Conservation (phyloP, 768 basidiomycete species). For the Rhizopogon vinicolor region DNA sequence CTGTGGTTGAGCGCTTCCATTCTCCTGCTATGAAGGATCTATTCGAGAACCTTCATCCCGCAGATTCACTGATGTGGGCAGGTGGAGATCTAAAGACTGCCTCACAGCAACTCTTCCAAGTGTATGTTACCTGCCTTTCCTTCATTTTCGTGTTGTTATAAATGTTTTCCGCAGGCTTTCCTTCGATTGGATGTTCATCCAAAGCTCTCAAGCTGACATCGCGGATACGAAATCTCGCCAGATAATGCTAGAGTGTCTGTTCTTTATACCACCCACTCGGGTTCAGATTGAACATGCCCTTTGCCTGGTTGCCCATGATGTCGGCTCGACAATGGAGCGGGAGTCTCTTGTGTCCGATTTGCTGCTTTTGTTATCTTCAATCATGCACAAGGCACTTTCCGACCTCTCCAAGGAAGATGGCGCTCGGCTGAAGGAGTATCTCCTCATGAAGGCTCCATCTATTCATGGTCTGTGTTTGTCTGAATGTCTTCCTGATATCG, state of each 20-base stretch:
- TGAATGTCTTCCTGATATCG: slow-evolving; percentile 13
- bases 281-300: slow-evolving; percentile 32
- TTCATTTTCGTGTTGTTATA: neutral
- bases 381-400: slow-evolving; percentile 26
- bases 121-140: neutral
- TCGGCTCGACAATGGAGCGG: slow-evolving; percentile 16
- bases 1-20: slow-evolving; percentile 37
- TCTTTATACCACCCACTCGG: slow-evolving; percentile 17
- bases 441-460: slow-evolving; percentile 29
- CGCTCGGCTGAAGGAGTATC: slow-evolving; percentile 32
- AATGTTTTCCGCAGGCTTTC: slow-evolving; percentile 10
- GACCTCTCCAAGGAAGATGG: slow-evolving; percentile 27
- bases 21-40: slow-evolving; percentile 38
- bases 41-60: slow-evolving; percentile 40
- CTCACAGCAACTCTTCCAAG: neutral
- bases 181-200: slow-evolving; percentile 46
- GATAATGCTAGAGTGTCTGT: slow-evolving; percentile 33
- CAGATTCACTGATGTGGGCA: slow-evolving; percentile 37
- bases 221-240: slow-evolving; percentile 17
- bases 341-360: slow-evolving; percentile 25
- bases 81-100: neutral
- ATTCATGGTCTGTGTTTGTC: slow-evolving; percentile 33
- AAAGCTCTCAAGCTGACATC: slow-evolving; percentile 19
- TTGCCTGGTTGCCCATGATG: slow-evolving; percentile 33
- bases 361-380: slow-evolving; percentile 34